Conservation (phyloP, 768 basidiomycete species). For the Tubosaeta sp. region DNA sequence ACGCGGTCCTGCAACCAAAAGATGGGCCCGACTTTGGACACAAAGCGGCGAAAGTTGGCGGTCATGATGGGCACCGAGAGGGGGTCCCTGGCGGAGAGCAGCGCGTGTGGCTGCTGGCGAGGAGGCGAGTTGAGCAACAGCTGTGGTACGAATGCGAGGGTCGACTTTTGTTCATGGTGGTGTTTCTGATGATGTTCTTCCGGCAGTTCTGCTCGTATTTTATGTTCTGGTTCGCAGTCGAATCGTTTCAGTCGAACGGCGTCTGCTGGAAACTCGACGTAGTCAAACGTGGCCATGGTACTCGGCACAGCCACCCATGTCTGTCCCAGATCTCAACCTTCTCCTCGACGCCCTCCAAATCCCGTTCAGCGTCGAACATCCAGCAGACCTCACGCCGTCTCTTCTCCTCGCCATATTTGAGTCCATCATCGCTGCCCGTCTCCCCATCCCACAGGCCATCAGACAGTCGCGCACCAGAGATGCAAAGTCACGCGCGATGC, state of each 20-base stretch:
- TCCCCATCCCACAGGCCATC: conserved; percentile 40
- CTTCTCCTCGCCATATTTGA: conserved; percentile 70
- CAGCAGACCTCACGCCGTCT: conserved; percentile 64
- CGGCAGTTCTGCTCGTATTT: conserved; percentile 42
- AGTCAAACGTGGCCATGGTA: not conserved
- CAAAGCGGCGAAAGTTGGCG: conserved; percentile 63
- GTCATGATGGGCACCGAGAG: conserved; percentile 48
- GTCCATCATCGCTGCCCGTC: conserved; percentile 49
- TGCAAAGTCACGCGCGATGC: conserved; percentile 60
- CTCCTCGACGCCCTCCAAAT: conserved; percentile 44
- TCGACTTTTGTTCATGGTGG: not conserved
- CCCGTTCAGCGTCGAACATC: conserved; percentile 45
- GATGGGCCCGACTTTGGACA: conserved; percentile 22
- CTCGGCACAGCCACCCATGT: not conserved
- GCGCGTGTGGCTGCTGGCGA: not conserved
- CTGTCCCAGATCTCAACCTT: conserved; percentile 36
- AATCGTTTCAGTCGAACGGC: too few species aligned
- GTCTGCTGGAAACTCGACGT: too few species aligned
- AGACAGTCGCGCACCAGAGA: conserved; percentile 34
- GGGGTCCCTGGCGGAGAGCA: conserved; percentile 18
- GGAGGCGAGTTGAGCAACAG: conserved; percentile 5
- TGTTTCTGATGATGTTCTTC: not conserved
- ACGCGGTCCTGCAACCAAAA: conserved; percentile 90
- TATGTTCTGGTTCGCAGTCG: not conserved
- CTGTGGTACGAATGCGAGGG: conserved; percentile 23